Percentiles rank a stretch among this genome's conserved stretches.
These are phyloP conservation scores for Hypomontagnella submonticulosa DNA, from an alignment of 495 filamentous ascomycete genomes.

Conservation along the genomic window DNA sequence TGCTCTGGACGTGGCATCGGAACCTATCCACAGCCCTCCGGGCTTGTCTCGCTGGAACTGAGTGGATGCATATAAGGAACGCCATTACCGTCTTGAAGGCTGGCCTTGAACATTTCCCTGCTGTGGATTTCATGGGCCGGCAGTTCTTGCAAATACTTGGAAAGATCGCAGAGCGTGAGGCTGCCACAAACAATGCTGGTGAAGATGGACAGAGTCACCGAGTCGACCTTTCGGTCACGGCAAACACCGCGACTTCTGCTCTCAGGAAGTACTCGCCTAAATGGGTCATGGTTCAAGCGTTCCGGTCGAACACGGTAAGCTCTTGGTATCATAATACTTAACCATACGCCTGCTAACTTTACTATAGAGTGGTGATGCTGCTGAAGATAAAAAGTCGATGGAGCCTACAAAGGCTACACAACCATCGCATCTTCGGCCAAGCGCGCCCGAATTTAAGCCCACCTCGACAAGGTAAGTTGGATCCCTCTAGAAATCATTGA, in stretches of 20 bases:
- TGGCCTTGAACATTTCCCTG: conserved; percentile 82
- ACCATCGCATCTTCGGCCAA: conserved; percentile 49
- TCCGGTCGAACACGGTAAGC: conserved; percentile 65
- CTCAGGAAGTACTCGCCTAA: conserved; percentile 79
- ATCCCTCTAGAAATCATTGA: conserved; percentile 10
- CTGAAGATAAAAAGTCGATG: conserved; percentile 49
- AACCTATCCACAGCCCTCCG: conserved; percentile 79
- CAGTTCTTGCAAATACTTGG: conserved; percentile 75
- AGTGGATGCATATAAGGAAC: conserved; percentile 99
- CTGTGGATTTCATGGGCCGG: conserved; percentile 86
- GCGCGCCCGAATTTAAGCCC: conserved; percentile 61
- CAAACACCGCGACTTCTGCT: conserved; percentile 83
- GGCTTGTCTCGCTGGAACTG: conserved; percentile 77
- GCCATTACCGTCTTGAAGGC: conserved; percentile 90
- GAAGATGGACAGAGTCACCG: conserved; percentile 73
- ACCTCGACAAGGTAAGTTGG: conserved; percentile 46
- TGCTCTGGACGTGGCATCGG: conserved; percentile 91
- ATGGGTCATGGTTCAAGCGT: conserved; percentile 89
- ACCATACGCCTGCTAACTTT: conserved; percentile 34
- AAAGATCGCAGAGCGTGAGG: conserved; percentile 78
- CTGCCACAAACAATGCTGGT: conserved; percentile 63
- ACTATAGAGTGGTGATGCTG: conserved; percentile 51
- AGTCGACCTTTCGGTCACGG: conserved; percentile 90
- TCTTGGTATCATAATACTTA: conserved; percentile 45
- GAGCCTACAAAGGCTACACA: conserved; percentile 39